phyloP scores from a whole-genome alignment of 768 basidiomycete species.

The Agaricus bisporus region DNA sequence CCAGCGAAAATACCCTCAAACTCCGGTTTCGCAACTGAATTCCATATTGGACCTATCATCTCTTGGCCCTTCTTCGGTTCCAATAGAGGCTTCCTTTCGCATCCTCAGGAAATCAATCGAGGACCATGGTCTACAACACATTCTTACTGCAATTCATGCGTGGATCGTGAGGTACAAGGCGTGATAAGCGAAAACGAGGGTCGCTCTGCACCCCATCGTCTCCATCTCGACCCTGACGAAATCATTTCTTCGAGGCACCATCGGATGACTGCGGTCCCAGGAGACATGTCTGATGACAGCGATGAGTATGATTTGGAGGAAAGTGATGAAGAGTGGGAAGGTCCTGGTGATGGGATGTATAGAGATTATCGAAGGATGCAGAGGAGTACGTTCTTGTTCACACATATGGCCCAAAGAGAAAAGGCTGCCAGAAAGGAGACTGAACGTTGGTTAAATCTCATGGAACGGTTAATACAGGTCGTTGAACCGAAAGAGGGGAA shows the following conservation, averaged over 20 bases:
- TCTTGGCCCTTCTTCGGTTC: constrained; percentile 92
- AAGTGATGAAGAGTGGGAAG: constrained; percentile 77
- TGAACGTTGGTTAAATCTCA: constrained; percentile 60
- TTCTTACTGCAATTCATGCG: constrained; percentile 61
- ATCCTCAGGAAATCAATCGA: constrained; percentile 68
- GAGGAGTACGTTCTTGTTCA: constrained; percentile 70
- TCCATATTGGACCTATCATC: constrained; percentile 74
- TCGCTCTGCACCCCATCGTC: constrained; percentile 63
- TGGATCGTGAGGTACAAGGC: constrained; percentile 64
- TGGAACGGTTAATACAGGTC: constrained; percentile 46
- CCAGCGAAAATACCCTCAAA: constrained; percentile 17
- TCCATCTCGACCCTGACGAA: constrained; percentile 80
- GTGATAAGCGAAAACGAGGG: constrained; percentile 77
- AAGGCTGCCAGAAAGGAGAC: constrained; percentile 63
- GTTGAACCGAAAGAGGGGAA: constrained; percentile 21
- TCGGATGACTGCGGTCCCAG: constrained; percentile 57
- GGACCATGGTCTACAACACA: constrained; percentile 66
- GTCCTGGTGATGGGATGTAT: constrained; percentile 74
- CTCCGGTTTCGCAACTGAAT: constrained; percentile 21
- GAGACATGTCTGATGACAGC: constrained; percentile 68
- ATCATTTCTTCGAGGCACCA: constrained; percentile 68
- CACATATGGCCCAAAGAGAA: constrained; percentile 62
- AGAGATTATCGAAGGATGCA: constrained; percentile 80
- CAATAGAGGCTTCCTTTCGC: constrained; percentile 64
- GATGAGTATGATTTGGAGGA: constrained; percentile 78